phyloP scores from a whole-genome alignment of 148 eudicot genomes.

The Camellia granthamiana region DNA sequence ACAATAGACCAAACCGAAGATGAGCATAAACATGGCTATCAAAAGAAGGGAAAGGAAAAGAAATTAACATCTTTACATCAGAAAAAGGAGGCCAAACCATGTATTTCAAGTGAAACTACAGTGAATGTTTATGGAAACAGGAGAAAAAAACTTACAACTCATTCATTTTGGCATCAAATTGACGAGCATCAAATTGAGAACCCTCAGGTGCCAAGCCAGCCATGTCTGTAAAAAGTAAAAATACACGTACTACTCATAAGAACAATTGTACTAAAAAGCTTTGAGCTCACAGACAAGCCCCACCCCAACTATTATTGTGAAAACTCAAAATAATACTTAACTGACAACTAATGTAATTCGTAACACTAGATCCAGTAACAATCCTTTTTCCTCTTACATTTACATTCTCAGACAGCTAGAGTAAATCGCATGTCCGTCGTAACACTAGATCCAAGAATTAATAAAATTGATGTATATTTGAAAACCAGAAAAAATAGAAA shows the following conservation, averaged over 20 bases:
- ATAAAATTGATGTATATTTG: not conserved
- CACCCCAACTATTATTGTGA: not conserved
- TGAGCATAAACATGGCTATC: not conserved
- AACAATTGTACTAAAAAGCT: not conserved
- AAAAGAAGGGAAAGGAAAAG: not conserved
- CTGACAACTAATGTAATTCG: not conserved
- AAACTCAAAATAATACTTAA: not conserved
- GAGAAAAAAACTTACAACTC: slow-evolving; percentile 26
- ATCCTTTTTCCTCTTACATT: not conserved
- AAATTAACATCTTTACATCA: not conserved
- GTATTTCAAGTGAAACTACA: not conserved
- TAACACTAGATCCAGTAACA: not conserved
- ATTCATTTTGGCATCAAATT: slow-evolving; percentile 31
- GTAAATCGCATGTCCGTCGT: not conserved
- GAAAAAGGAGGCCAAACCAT: not conserved
- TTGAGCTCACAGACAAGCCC: not conserved
- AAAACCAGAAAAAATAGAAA: not conserved
- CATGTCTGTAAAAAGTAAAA: slow-evolving; percentile 21
- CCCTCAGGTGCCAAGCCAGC: slow-evolving; percentile 25
- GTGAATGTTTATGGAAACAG: not conserved
- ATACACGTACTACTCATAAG: not conserved
- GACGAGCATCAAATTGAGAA: slow-evolving; percentile 33
- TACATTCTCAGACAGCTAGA: not conserved
- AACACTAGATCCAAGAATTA: not conserved
- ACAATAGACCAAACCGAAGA: slow-evolving; percentile 4